These are phyloP conservation scores for Schwanniomyces occidentalis DNA, from an alignment of 805 yeast species.

Conservation along the genomic window DNA sequence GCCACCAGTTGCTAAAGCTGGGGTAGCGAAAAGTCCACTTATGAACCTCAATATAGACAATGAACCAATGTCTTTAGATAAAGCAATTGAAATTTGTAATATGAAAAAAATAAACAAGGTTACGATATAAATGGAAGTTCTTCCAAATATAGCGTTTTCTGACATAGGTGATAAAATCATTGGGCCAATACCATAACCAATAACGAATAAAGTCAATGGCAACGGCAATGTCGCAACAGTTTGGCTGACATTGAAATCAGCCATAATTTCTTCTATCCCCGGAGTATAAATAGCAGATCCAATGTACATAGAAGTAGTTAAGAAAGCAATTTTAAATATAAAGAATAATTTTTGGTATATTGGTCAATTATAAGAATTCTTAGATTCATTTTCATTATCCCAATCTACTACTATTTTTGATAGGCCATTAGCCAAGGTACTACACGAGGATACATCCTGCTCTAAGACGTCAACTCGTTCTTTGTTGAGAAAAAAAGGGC, in stretches of 20 bases:
- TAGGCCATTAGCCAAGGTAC: too few relatives aligned
- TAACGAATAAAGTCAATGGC: constrained; percentile 50
- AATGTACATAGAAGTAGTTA: constrained; percentile 51
- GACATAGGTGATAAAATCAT: constrained; percentile 54
- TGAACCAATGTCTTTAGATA: constrained; percentile 47
- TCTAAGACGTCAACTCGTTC: too few relatives aligned
- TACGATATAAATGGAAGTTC: constrained; percentile 44
- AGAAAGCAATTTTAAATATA: constrained; percentile 34
- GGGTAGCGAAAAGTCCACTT: constrained; percentile 52
- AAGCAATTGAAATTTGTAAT: constrained; percentile 53
- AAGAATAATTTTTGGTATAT: constrained; percentile 32
- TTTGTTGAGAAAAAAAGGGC: too few relatives aligned
- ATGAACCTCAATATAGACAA: constrained; percentile 49
- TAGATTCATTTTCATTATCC: constrained; percentile 46
- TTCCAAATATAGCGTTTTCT: constrained; percentile 50
- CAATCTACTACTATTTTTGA: constrained; percentile 23
- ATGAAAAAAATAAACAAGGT: constrained; percentile 46
- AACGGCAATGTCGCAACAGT: constrained; percentile 39
- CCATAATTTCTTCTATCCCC: constrained; percentile 40
- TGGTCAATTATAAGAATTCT: constrained; percentile 55
- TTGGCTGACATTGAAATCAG: constrained; percentile 43
- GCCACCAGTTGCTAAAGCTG: constrained; percentile 54
- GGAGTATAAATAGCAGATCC: constrained; percentile 56
- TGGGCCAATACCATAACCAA: constrained; percentile 63
- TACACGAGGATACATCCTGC: too few relatives aligned